A percentile compares a stretch with the other conserved stretches of the same genome.
Conservation (phyloP, 2,329 filamentous ascomycete genomes). For the Alternaria sp. region DNA sequence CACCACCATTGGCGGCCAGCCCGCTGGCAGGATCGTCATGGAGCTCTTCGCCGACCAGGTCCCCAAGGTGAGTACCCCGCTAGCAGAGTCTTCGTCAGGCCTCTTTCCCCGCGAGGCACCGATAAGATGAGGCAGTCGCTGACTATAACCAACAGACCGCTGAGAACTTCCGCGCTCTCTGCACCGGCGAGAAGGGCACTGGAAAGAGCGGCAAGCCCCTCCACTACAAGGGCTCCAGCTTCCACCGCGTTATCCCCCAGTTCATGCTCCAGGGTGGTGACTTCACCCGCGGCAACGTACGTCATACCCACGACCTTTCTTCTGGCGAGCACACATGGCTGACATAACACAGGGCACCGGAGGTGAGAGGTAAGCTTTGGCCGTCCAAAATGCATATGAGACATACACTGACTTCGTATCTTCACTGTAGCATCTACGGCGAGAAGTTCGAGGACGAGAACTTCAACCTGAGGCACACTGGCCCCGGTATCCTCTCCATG, state of each 20-base stretch:
- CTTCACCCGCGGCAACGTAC: constrained; percentile 92
- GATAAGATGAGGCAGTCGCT: constrained; percentile 10
- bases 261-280: constrained; percentile 99
- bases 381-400: not conserved
- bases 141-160: constrained; percentile 66
- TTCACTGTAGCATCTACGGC: constrained; percentile 74
- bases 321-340: constrained; percentile 8
- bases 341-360: constrained; percentile 59
- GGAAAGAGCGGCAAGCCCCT: constrained; percentile 84
- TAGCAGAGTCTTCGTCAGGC: constrained; percentile 19
- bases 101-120: not conserved
- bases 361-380: constrained; percentile 67
- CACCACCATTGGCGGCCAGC: constrained; percentile 76
- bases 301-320: not conserved
- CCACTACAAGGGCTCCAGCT: constrained; percentile 87
- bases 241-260: constrained; percentile 96
- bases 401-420: not conserved
- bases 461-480: constrained; percentile 88
- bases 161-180: constrained; percentile 93
- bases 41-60: constrained; percentile 72
- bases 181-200: constrained; percentile 89
- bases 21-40: constrained; percentile 80
- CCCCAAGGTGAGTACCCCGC: constrained; percentile 61
- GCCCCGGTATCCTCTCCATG: constrained; percentile 94
- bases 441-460: constrained; percentile 97